phyloP scores from a whole-genome alignment of 352 stramenopile genomes.

The Phytophthora aleatoria region DNA sequence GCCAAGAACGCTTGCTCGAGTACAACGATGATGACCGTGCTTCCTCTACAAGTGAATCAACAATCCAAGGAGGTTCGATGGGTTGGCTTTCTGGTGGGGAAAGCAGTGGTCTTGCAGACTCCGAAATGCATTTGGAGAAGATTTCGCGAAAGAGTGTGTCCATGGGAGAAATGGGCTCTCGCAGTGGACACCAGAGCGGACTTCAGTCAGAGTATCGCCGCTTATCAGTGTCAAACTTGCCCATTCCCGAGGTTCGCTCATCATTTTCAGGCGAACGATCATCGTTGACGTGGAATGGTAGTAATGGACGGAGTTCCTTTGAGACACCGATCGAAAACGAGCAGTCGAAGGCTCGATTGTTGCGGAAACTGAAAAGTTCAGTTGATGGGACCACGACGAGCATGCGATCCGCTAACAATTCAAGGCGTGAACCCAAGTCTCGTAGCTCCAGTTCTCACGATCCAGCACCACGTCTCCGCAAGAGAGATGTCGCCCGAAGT shows the following conservation, averaged over 20 bases:
- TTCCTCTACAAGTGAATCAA: slow-evolving; percentile 46
- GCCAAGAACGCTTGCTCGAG: slow-evolving; percentile 40
- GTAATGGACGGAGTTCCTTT: slow-evolving; percentile 49
- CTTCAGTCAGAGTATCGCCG: slow-evolving; percentile 22
- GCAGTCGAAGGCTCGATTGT: slow-evolving; percentile 64
- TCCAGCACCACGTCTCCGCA: slow-evolving; percentile 45
- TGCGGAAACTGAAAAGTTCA: slow-evolving; percentile 67
- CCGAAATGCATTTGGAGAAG: slow-evolving; percentile 20
- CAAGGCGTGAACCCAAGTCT: slow-evolving; percentile 15
- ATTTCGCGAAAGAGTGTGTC: slow-evolving; percentile 26
- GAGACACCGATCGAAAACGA: slow-evolving; percentile 63
- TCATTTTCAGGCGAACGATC: slow-evolving; percentile 43
- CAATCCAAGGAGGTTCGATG: slow-evolving; percentile 24
- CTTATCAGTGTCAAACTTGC: slow-evolving; percentile 39
- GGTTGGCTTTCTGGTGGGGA: slow-evolving; percentile 15
- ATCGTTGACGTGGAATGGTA: slow-evolving; percentile 36
- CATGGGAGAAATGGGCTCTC: slow-evolving; percentile 15
- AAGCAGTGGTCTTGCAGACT: slow-evolving; percentile 11
- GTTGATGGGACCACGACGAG: slow-evolving; percentile 22
- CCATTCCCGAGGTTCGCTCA: slow-evolving; percentile 37
- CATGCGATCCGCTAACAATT: slow-evolving; percentile 16
- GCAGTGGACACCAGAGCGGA: slow-evolving; percentile 4
- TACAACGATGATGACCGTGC: slow-evolving; percentile 38
- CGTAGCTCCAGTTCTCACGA: slow-evolving; percentile 19
- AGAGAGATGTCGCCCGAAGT: slow-evolving; percentile 70